Base-by-base conservation (phyloP, 805 yeast genomes). In the Hanseniaspora vineae region DNA sequence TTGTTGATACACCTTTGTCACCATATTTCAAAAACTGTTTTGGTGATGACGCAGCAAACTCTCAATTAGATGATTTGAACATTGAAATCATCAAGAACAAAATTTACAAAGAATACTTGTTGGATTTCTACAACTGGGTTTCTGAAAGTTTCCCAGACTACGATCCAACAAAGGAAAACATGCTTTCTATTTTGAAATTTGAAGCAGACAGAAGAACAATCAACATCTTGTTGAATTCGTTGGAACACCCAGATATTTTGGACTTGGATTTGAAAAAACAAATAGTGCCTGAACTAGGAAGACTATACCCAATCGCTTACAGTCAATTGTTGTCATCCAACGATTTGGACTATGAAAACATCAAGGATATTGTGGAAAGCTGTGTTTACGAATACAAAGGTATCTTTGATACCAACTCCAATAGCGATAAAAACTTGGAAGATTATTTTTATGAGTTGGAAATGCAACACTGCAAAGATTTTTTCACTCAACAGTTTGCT, bases 131-230 rank as follows among this genome's bases (percentile, higher is more conserved):
- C 53, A 63, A 71, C 42, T 92, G 88, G 62, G 77, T 84, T 54
- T 59, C 68, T 18, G 60, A 64, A 12, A 74, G 78, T 49, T 75
- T 92, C 50, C 76, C 80, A 8, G 67, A 73, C 15, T 42, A 45
- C 12, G 48, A 48, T n/a, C 97, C 97, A 11, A 84, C 94, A 43
- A 70, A 72, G 52, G 94, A 86, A 59, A 78, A 85, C 51, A 85
- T 92, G 97, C 67, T 68, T 49, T 70, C 78, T 44, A 68, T 94
- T 50, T 72, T 92, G 54, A 81, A 72, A 53, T 92, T 92, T 63
- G 98, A 92, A 67, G 96, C 96, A 39, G 98, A 92, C 65, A 82
- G 95, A 65, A 78, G 99, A 64, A 78, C 92, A 31, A 86, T 92
- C 54, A 94, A 92, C 66, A 89, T 92, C 57, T 73, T 94, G 3